Percentiles rank a stretch among this genome's conserved stretches.
phyloP scores from a whole-genome alignment of 345 rosid species.

The Citrus inodora region DNA sequence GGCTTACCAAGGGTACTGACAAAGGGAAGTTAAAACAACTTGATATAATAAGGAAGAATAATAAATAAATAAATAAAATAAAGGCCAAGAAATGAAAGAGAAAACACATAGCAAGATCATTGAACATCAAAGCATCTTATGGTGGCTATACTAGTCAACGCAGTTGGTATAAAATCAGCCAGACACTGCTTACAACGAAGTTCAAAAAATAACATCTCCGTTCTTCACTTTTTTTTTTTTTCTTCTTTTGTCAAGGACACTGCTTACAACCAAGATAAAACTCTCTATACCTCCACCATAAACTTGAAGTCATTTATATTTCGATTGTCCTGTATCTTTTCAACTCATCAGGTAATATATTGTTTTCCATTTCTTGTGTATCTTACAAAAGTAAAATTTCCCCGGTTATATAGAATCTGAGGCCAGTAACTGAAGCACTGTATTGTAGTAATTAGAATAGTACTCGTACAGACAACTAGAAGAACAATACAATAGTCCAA shows the following conservation, averaged over 20 bases:
- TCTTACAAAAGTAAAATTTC: not conserved
- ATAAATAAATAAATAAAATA: too few species aligned
- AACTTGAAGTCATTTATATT: not conserved
- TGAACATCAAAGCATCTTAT: not conserved
- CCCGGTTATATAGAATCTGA: not conserved
- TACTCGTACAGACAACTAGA: not conserved
- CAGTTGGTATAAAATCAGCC: not conserved
- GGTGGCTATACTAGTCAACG: not conserved
- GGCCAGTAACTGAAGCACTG: not conserved
- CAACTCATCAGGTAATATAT: not conserved
- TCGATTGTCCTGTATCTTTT: not conserved
- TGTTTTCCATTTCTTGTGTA: not conserved
- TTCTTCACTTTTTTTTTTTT: too few species aligned
- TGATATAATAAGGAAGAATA: not conserved
- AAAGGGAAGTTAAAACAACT: not conserved
- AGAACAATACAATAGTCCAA: slow-evolving; percentile 7
- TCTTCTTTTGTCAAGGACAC: not conserved
- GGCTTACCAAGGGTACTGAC: not conserved
- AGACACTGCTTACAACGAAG: not conserved
- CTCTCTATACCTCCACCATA: not conserved
- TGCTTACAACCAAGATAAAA: not conserved
- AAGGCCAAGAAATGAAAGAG: too few species aligned
- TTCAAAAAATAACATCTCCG: too few species aligned
- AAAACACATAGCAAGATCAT: not conserved
- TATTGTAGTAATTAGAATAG: not conserved